A percentile compares a stretch with the other conserved stretches of the same genome.
phyloP scores from a whole-genome alignment of 2,329 filamentous ascomycete genomes.

The Hypoxylon sp. region DNA sequence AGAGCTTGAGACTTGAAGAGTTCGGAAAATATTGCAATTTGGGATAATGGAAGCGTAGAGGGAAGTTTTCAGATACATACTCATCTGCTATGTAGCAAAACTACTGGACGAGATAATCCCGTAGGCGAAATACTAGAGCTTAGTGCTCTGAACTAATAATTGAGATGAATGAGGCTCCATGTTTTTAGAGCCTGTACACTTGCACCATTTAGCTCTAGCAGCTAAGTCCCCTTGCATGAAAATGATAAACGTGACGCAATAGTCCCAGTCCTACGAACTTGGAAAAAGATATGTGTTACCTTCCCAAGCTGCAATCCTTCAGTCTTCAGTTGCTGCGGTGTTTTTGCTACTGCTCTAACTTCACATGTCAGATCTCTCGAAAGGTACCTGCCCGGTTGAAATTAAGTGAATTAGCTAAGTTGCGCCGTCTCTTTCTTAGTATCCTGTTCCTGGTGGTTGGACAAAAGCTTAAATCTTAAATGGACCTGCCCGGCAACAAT shows the following conservation, averaged over 20 bases:
- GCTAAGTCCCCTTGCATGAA: background rate
- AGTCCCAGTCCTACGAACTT: background rate
- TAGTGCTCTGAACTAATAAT: constrained; percentile 34
- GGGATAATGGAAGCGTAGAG: constrained; percentile 29
- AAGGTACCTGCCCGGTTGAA: background rate
- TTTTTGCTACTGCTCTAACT: background rate
- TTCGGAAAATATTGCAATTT: constrained; percentile 21
- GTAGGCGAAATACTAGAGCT: constrained; percentile 15
- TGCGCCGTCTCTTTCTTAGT: constrained; percentile 7
- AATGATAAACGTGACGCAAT: background rate
- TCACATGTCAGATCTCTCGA: constrained; percentile 28
- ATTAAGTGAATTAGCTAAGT: constrained; percentile 1
- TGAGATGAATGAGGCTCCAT: constrained; percentile 26
- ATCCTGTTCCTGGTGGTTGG: constrained; percentile 25
- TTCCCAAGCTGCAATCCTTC: background rate
- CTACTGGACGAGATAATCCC: constrained; percentile 30
- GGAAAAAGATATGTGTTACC: background rate
- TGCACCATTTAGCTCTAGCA: no score
- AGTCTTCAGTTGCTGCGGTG: background rate
- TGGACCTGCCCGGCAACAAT: constrained; percentile 14
- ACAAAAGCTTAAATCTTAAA: constrained; percentile 1
- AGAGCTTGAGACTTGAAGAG: constrained; percentile 23
- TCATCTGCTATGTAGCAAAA: constrained; percentile 30
- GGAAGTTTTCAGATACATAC: constrained; percentile 26
- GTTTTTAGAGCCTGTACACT: background rate